phyloP scores from a whole-genome alignment of 768 basidiomycete genomes.

The Russula abietina region DNA sequence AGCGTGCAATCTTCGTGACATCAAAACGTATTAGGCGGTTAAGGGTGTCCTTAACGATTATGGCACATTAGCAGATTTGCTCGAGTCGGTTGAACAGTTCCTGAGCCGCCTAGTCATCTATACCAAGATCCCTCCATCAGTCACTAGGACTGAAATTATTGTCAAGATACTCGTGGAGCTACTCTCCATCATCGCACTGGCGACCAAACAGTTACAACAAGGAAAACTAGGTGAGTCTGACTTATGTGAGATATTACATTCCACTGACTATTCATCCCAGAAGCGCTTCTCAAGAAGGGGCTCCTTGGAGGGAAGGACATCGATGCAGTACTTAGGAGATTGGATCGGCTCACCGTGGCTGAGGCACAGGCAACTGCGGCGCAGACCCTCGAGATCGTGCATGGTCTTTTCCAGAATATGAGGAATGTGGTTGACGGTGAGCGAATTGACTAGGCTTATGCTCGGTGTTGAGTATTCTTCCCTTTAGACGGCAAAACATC shows the following conservation, averaged over 20 bases:
- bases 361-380: background rate
- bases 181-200: background rate
- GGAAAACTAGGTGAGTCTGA: background rate
- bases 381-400: background rate
- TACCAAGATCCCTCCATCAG: background rate
- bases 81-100: background rate
- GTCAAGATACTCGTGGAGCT: background rate
- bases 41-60: background rate
- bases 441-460: background rate
- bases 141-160: background rate
- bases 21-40: background rate
- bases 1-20: background rate
- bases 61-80: background rate
- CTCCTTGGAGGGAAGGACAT: background rate
- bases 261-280: background rate
- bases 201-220: background rate
- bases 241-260: background rate
- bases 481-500: background rate
- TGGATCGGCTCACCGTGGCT: background rate
- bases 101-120: background rate
- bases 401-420: background rate
- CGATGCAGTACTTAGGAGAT: background rate
- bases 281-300: background rate
- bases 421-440: background rate
- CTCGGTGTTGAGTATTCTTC: background rate